These are phyloP conservation scores for Fagopyrum tataricum DNA, from an alignment of 148 eudicot genomes.

Conservation along the genomic window DNA sequence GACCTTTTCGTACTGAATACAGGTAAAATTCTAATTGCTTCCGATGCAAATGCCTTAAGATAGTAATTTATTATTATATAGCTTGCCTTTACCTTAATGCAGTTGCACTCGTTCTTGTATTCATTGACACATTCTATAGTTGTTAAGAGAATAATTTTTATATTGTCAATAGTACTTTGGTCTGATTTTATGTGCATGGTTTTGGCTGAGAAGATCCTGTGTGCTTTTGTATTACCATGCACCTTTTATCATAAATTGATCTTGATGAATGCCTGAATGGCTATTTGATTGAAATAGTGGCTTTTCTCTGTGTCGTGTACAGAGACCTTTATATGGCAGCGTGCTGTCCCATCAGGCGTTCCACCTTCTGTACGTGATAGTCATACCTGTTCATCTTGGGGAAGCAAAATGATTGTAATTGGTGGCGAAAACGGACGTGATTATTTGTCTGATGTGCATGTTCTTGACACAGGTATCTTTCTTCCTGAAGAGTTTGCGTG, in stretches of 20 bases:
- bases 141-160: neutral
- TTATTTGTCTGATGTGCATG: constrained; percentile 80
- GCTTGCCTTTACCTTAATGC: neutral
- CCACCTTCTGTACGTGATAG: constrained; percentile 86
- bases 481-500: neutral
- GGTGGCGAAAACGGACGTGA: constrained; percentile 84
- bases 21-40: constrained; percentile 24
- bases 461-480: constrained; percentile 80
- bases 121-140: neutral
- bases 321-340: constrained; percentile 80
- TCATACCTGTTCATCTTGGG: constrained; percentile 92
- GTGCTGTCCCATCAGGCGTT: constrained; percentile 52
- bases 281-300: neutral
- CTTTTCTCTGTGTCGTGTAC: constrained; percentile 18
- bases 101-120: neutral
- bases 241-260: neutral
- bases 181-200: neutral
- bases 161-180: neutral
- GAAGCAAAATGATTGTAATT: constrained; percentile 68
- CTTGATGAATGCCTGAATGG: neutral
- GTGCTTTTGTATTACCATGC: neutral
- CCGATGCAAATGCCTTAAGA: neutral
- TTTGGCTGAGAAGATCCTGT: neutral
- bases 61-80: neutral
- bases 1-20: constrained; percentile 81